Conservation (phyloP, 192 early-diverging fungal species). For the Glomus cerebriforme region DNA sequence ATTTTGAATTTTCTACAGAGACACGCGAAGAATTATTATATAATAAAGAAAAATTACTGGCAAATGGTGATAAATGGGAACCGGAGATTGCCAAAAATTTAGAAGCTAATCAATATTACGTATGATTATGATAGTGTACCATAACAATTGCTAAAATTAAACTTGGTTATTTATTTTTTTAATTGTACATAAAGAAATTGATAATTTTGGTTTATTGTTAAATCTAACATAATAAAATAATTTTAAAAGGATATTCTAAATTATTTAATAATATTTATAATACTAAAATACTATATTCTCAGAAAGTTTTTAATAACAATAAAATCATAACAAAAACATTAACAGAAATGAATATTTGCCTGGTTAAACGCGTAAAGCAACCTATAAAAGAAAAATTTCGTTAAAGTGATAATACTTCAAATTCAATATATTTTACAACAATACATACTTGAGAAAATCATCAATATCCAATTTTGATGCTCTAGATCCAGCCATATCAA, state of each 20-base stretch:
- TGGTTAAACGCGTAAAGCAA: constrained; percentile 88
- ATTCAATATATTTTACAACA: background rate
- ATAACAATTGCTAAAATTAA: no score
- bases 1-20: constrained; percentile 96
- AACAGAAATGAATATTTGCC: constrained; percentile 90
- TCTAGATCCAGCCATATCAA: constrained; percentile 71
- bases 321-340: constrained; percentile 22
- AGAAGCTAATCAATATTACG: constrained; percentile 39
- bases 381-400: constrained; percentile 41
- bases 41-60: constrained; percentile 96
- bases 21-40: constrained; percentile 97
- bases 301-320: background rate
- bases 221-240: no score
- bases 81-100: constrained; percentile 83
- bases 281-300: no score
- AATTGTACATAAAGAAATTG: background rate
- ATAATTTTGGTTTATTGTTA: no score
- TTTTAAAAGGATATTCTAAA: no score
- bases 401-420: background rate
- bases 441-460: constrained; percentile 83
- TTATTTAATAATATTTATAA: no score
- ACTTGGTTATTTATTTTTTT: background rate
- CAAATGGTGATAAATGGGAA: constrained; percentile 99
- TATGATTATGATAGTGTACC: background rate
- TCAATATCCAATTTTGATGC: constrained; percentile 93